Evolutionary conservation across 2,329 filamentous ascomycete species (phyloP).

Genomic region (Fonsecaea erecta): DNA sequence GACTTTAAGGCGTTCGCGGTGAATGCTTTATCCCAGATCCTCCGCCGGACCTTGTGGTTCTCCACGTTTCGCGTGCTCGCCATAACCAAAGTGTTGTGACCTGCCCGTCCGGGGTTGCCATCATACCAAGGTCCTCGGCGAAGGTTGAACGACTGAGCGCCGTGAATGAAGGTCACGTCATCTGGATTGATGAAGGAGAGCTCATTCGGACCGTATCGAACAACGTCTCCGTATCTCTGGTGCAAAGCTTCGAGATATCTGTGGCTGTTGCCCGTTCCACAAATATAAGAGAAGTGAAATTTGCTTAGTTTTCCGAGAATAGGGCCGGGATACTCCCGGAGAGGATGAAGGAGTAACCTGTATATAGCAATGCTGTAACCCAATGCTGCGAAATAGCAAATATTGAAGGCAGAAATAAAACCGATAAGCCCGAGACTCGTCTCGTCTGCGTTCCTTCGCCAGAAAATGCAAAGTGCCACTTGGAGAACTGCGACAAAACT

Average conservation of each 20-base stretch:
- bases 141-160: conserved; percentile 55
- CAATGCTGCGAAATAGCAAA: not conserved
- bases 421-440: not conserved
- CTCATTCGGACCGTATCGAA: conserved; percentile 66
- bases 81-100: conserved; percentile 6
- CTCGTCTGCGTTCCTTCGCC: not conserved
- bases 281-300: conserved; percentile 9
- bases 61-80: conserved; percentile 12
- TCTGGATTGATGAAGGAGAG: conserved; percentile 68
- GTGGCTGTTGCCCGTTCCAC: conserved; percentile 57
- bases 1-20: conserved; percentile 2
- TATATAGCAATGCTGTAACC: not conserved
- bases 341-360: not conserved
- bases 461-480: not conserved
- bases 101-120: conserved; percentile 10
- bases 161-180: conserved; percentile 63
- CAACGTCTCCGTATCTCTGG: conserved; percentile 58
- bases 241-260: conserved; percentile 62
- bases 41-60: conserved; percentile 1
- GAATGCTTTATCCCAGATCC: conserved; percentile 13
- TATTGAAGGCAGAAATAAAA: not conserved
- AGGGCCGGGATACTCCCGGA: conserved; percentile 1
- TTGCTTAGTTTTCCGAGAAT: conserved; percentile 8
- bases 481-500: not conserved
- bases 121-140: conserved; percentile 11